Base-by-base conservation (phyloP, 1,284 basidiomycete species). In the Cerioporus squamosus region DNA sequence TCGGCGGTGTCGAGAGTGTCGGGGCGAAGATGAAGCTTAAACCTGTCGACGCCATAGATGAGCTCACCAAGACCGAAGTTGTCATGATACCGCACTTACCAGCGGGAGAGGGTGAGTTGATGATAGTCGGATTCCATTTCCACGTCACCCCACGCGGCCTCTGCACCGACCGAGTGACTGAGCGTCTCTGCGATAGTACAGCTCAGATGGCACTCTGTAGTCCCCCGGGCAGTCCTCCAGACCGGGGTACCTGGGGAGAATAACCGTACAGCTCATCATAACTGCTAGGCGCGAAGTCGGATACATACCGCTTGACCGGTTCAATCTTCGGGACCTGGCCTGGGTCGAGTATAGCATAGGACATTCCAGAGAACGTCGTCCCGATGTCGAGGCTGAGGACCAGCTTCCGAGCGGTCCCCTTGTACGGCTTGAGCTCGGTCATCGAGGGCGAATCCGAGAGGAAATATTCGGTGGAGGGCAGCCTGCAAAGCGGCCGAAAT, bases 21-120 rank as follows among this genome's bases (percentile, higher is more conserved):
- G 8, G 81, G 79, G 0, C 81, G 77, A 3, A 87, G 68, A 62
- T 84, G 77, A 0, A 87, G 68, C 65, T 87, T 86, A 74, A 85
- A 86, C 84, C 84, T 86, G 5, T 29, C 26, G 26, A 9, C 26
- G 18, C 10, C 14, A n/a, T 14, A 15, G 31, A 17, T 20, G 39
- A 9, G 7, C 43, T 10, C 15, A 23, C 6, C 3, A 10, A 2
- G 10, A 33, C 36, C 20, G n/a, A n/a, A n/a, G n/a, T n/a, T n/a
- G n/a, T n/a, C n/a, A n/a, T n/a, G n/a, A 23, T 15, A 24, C 36
- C 44, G 15, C 26, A 63, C 61, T n/a, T 56, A 84, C 84, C 83
- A 86, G 68, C 82, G 79, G 0, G 80, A 77, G 39, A 76, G 80
- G 6, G 73, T 65, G 74, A 80, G 80, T 5, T 74, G 70, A 51